Conservation (phyloP, 192 early-diverging fungal species). For the Backusella westeae region DNA sequence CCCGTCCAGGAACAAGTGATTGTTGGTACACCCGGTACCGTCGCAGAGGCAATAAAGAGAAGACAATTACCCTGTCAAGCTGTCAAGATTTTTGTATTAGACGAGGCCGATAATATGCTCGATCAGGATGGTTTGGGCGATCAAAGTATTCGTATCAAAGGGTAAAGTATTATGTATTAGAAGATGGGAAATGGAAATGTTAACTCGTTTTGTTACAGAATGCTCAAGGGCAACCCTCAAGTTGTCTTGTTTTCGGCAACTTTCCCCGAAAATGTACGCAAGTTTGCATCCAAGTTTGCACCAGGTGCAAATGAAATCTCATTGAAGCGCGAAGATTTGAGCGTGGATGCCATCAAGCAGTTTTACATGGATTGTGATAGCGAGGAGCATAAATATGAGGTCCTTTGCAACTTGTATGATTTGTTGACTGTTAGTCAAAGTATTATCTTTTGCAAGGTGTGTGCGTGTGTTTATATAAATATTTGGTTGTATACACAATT, state of each 20-base stretch:
- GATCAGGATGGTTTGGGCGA: slow-evolving; percentile 84
- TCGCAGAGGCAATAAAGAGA: slow-evolving; percentile 70
- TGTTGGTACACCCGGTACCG: slow-evolving; percentile 94
- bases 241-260: slow-evolving; percentile 96
- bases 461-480: not conserved
- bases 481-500: not conserved
- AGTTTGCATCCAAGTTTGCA: slow-evolving; percentile 82
- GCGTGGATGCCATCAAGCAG: slow-evolving; percentile 94
- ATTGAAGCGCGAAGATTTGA: slow-evolving; percentile 85
- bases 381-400: slow-evolving; percentile 77
- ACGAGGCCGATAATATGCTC: slow-evolving; percentile 99
- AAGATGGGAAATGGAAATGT: not conserved
- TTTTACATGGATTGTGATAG: slow-evolving; percentile 94
- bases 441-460: slow-evolving; percentile 91
- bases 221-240: slow-evolving; percentile 75
- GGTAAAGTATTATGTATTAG: slow-evolving; percentile 38
- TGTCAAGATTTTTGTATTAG: slow-evolving; percentile 86
- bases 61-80: slow-evolving; percentile 56
- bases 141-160: slow-evolving; percentile 83
- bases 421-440: slow-evolving; percentile 93
- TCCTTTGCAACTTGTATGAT: slow-evolving; percentile 69
- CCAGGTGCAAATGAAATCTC: slow-evolving; percentile 88
- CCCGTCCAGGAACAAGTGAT: slow-evolving; percentile 78
- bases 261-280: slow-evolving; percentile 76
- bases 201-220: slow-evolving; percentile 27